Evolutionary conservation across 192 early-diverging fungal genomes (phyloP).

Genomic region (Gaertneriomyces semiglobifer): DNA sequence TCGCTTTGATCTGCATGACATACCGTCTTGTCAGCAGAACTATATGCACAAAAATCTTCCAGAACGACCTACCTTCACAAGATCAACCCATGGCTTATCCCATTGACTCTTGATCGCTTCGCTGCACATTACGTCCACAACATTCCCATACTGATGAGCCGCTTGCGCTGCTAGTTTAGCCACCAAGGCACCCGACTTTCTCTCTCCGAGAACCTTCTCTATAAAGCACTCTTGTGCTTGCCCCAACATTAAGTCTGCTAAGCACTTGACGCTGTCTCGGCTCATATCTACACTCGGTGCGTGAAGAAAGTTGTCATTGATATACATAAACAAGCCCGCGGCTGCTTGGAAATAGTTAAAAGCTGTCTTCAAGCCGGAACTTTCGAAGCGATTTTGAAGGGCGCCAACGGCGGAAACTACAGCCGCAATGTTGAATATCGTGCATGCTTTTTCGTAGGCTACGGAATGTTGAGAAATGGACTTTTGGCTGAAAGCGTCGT

Average conservation of each 20-base stretch:
- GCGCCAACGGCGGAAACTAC: constrained; percentile 67
- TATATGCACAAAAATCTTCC: not conserved
- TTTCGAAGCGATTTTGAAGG: constrained; percentile 69
- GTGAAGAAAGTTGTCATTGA: constrained; percentile 98
- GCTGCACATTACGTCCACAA: constrained; percentile 69
- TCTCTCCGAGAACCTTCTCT: constrained; percentile 80
- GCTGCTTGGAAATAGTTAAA: constrained; percentile 90
- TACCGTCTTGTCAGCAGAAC: not conserved
- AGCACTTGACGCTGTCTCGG: constrained; percentile 80
- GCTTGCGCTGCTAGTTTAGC: constrained; percentile 78
- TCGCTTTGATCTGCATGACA: constrained; percentile 71
- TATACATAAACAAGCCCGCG: constrained; percentile 90
- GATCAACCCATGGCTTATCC: constrained; percentile 75
- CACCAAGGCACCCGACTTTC: constrained; percentile 83
- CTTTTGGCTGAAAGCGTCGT: constrained; percentile 81
- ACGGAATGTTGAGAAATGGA: constrained; percentile 83
- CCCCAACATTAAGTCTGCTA: constrained; percentile 83
- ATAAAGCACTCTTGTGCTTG: constrained; percentile 93
- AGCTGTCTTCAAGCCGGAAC: constrained; percentile 72
- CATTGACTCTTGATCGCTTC: constrained; percentile 67
- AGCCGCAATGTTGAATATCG: constrained; percentile 92
- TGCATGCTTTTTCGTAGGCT: constrained; percentile 95
- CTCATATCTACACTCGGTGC: constrained; percentile 90
- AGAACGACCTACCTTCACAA: constrained; percentile 61
- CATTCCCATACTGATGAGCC: constrained; percentile 60